phyloP scores from a whole-genome alignment of 257 asterid species.

The Salvia rosmarinus region DNA sequence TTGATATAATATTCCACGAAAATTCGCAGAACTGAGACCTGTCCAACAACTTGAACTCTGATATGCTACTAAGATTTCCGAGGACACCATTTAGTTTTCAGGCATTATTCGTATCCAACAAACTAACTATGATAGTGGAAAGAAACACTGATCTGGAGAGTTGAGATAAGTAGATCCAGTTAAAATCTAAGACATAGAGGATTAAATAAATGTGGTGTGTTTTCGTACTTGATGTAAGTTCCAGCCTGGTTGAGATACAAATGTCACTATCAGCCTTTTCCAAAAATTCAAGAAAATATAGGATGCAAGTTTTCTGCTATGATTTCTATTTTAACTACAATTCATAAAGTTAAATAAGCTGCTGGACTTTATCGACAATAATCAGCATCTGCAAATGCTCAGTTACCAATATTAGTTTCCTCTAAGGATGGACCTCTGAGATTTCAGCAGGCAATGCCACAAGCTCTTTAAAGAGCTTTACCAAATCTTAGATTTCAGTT shows the following conservation, averaged over 20 bases:
- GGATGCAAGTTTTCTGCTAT: background rate
- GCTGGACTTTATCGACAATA: background rate
- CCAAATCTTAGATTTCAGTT: background rate
- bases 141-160: background rate
- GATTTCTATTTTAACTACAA: conserved; percentile 5
- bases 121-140: background rate
- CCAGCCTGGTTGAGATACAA: conserved; percentile 72
- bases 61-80: background rate
- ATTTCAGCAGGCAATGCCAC: background rate
- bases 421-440: background rate
- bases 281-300: conserved; percentile 5
- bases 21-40: conserved; percentile 1
- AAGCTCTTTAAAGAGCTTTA: background rate
- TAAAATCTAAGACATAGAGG: background rate
- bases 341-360: background rate
- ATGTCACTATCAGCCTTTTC: conserved; percentile 17
- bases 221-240: conserved; percentile 83
- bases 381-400: background rate
- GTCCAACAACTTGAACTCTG: background rate
- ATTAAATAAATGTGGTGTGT: conserved; percentile 21
- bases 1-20: background rate
- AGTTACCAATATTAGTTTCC: background rate
- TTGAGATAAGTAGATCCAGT: background rate
- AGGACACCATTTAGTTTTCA: background rate
- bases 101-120: background rate